Percentiles rank a stretch among this genome's conserved stretches.
Conservation (phyloP, 345 rosid species). For the Triadica sebifera region DNA sequence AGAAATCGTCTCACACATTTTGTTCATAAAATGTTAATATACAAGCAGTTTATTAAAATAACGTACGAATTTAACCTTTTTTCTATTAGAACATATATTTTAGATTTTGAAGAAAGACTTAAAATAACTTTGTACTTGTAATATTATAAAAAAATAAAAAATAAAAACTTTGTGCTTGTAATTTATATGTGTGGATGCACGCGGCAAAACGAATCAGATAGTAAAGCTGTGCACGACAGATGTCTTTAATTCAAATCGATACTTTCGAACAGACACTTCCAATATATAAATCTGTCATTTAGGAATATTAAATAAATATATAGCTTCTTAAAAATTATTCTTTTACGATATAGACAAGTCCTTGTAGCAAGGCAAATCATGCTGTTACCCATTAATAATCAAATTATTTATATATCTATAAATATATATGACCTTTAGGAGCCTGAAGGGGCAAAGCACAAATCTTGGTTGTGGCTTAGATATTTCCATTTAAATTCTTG, state of each 20-base stretch:
- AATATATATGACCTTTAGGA: slow-evolving; percentile 4
- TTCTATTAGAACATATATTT: too few species aligned
- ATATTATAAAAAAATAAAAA: too few species aligned
- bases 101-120: too few species aligned
- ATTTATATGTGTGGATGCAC: neutral
- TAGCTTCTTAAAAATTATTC: neutral
- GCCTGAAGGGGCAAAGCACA: slow-evolving; percentile 15
- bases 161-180: too few species aligned
- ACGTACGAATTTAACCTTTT: too few species aligned
- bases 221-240: slow-evolving; percentile 5
- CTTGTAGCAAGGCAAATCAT: neutral
- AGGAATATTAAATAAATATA: neutral
- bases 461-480: neutral
- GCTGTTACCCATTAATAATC: slow-evolving; percentile 14
- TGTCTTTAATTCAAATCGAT: slow-evolving; percentile 6
- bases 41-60: too few species aligned
- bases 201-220: slow-evolving; percentile 13
- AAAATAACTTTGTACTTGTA: too few species aligned
- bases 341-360: slow-evolving; percentile 12
- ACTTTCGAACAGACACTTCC: slow-evolving; percentile 5
- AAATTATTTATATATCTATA: slow-evolving; percentile 2
- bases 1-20: too few species aligned
- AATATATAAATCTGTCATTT: neutral
- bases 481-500: neutral
- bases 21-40: too few species aligned